Evolutionary conservation across 2,329 filamentous ascomycete species (phyloP).

Genomic region (Tolypocladium amazonense): DNA sequence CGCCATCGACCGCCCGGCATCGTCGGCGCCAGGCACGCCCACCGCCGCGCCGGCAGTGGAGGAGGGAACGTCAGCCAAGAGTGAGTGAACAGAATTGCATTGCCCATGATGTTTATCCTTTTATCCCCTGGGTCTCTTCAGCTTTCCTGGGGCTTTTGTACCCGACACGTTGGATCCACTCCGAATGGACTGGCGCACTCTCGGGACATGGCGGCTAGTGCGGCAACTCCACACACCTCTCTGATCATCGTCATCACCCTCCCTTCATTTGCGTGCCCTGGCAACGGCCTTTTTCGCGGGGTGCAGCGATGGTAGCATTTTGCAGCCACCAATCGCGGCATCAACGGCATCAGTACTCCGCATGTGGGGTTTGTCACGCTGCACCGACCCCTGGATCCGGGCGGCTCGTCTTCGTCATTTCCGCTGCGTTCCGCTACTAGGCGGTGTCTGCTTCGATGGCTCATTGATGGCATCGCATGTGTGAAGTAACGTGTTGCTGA

Average conservation of each 20-base stretch:
- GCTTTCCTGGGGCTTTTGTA: neutral
- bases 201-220: neutral
- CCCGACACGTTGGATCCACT: neutral
- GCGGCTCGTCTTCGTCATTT: neutral
- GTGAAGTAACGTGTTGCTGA: neutral
- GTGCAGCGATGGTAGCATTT: neutral
- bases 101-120: constrained; percentile 3
- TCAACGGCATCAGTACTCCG: neutral
- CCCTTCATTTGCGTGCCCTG: neutral
- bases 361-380: neutral
- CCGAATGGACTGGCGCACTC: neutral
- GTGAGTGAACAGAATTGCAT: constrained; percentile 7
- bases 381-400: neutral
- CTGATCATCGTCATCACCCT: neutral
- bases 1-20: constrained; percentile 14
- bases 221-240: neutral
- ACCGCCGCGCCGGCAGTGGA: constrained; percentile 5
- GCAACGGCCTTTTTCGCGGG: neutral
- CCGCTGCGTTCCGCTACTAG: neutral
- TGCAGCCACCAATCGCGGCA: neutral
- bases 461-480: neutral
- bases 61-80: constrained; percentile 2
- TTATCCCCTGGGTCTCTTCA: neutral
- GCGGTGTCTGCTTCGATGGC: neutral
- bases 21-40: constrained; percentile 19